Evolutionary conservation across 2,329 filamentous ascomycete species (phyloP).

Genomic region (Aspergillus carbonarius): DNA sequence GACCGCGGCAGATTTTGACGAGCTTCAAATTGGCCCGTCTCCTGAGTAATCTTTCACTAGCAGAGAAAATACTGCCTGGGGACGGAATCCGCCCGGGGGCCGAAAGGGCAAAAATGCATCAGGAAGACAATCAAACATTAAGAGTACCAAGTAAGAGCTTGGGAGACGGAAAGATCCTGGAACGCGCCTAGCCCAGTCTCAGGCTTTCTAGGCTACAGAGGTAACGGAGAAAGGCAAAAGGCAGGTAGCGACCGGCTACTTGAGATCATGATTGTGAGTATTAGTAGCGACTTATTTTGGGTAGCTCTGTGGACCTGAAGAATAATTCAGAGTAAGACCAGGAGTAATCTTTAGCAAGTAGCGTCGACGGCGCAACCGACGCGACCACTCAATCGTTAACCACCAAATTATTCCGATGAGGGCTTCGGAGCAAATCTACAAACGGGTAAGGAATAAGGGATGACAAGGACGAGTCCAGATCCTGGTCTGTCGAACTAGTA

Average conservation of each 20-base stretch:
- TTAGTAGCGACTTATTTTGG: background rate
- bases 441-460: background rate
- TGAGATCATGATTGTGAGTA: background rate
- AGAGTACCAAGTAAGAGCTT: too few relatives aligned
- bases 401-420: background rate
- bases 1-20: background rate
- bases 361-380: background rate
- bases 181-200: background rate
- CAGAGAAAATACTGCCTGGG: too few relatives aligned
- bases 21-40: background rate
- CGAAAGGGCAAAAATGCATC: background rate
- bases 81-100: slow-evolving; percentile 1
- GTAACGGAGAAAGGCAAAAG: background rate
- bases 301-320: background rate
- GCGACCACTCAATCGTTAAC: background rate
- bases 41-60: background rate
- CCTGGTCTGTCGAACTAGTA: background rate
- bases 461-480: background rate
- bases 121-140: background rate
- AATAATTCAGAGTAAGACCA: background rate
- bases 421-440: background rate
- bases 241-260: background rate
- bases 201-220: background rate
- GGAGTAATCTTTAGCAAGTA: background rate
- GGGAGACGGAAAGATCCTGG: background rate